Conservation (phyloP, 345 rosid genomes). For the Cardamine occulta region DNA sequence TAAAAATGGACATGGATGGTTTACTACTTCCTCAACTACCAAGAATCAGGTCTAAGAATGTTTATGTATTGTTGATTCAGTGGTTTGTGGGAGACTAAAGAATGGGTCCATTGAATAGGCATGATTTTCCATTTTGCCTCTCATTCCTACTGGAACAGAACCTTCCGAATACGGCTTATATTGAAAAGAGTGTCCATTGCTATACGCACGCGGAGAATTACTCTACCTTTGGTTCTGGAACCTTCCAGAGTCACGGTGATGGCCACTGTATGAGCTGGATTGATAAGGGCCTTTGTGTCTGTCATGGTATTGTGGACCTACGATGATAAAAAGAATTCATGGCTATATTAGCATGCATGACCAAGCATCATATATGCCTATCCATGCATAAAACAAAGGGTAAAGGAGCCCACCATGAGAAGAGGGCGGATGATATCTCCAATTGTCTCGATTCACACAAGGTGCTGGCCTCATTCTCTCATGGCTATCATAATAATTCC, state of each 20-base stretch:
- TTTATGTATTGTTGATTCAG: neutral
- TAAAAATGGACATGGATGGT: too few relatives aligned
- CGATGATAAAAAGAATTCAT: conserved; percentile 3
- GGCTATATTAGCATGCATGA: conserved; percentile 16
- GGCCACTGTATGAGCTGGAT: conserved; percentile 45
- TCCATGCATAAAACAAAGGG: neutral
- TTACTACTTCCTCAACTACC: neutral
- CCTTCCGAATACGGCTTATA: conserved; percentile 64
- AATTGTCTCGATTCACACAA: conserved; percentile 59
- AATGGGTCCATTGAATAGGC: too few relatives aligned
- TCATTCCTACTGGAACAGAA: conserved; percentile 55
- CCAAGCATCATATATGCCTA: neutral
- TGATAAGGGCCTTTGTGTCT: conserved; percentile 54
- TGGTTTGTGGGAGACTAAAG: neutral
- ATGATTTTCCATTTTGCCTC: conserved; percentile 41
- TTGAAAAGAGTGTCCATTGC: conserved; percentile 57
- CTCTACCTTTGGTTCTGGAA: conserved; percentile 66
- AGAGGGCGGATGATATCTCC: conserved; percentile 65
- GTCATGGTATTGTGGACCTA: conserved; percentile 68
- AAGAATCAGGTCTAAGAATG: neutral
- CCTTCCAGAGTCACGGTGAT: conserved; percentile 62
- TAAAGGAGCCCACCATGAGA: conserved; percentile 59
- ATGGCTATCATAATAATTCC: conserved; percentile 60
- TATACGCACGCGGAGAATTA: conserved; percentile 60
- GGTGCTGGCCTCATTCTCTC: conserved; percentile 75